Percentiles rank a stretch among this genome's conserved stretches.
Conservation (phyloP, 129 eudicot species). For the Solidago caesia region DNA sequence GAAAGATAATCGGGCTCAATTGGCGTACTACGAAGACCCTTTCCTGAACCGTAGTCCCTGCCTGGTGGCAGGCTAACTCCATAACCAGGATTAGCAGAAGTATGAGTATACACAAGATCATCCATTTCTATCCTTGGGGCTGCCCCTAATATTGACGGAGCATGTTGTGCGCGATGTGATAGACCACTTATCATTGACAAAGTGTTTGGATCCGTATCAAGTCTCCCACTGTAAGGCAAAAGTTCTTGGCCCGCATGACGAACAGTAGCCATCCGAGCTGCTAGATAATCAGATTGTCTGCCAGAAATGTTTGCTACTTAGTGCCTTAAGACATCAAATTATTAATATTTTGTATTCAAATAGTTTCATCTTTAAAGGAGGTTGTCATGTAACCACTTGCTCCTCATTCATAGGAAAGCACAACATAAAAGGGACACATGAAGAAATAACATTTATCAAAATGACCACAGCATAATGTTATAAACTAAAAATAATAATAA, state of each 20-base stretch:
- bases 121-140: slow-evolving; percentile 65
- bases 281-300: slow-evolving; percentile 98
- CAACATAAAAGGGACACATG: slow-evolving; percentile 6
- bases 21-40: slow-evolving; percentile 67
- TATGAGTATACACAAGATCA: slow-evolving; percentile 62
- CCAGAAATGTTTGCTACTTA: slow-evolving; percentile 79
- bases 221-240: slow-evolving; percentile 63
- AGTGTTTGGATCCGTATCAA: slow-evolving; percentile 63
- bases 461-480: slow-evolving; percentile 14
- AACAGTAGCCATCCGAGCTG: slow-evolving; percentile 58
- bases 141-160: slow-evolving; percentile 89
- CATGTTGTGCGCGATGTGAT: slow-evolving; percentile 63
- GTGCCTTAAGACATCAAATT: slow-evolving; percentile 40
- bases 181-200: slow-evolving; percentile 56
- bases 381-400: slow-evolving; percentile 28
- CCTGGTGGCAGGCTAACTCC: slow-evolving; percentile 99
- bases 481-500: neutral
- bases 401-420: slow-evolving; percentile 30
- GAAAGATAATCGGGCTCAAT: slow-evolving; percentile 55
- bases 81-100: slow-evolving; percentile 83
- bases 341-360: slow-evolving; percentile 20
- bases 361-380: slow-evolving; percentile 29
- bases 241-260: slow-evolving; percentile 66
- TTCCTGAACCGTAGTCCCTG: slow-evolving; percentile 85
- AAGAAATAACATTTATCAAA: slow-evolving; percentile 9